Evolutionary conservation across 345 rosid species (phyloP).

Genomic region (Salix exigua): DNA sequence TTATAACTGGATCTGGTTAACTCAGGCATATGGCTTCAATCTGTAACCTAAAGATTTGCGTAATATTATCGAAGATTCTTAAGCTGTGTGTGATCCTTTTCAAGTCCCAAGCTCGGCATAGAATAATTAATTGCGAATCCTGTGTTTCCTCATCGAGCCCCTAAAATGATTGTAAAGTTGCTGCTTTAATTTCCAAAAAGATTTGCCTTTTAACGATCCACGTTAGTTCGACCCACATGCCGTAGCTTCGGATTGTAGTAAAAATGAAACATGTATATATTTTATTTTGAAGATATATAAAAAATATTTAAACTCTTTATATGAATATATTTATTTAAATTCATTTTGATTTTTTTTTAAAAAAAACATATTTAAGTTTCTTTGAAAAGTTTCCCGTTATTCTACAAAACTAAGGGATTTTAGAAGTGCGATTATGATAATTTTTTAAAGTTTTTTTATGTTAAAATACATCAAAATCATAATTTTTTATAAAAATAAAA

Average conservation of each 20-base stretch:
- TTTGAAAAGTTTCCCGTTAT: too few relatives aligned
- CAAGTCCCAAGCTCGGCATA: background rate
- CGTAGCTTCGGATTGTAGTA: background rate
- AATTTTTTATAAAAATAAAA: too few relatives aligned
- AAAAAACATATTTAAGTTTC: too few relatives aligned
- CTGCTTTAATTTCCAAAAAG: background rate
- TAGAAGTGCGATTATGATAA: too few relatives aligned
- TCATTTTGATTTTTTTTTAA: too few relatives aligned
- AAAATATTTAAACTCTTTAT: too few relatives aligned
- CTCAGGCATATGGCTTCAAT: background rate
- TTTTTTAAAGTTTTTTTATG: too few relatives aligned
- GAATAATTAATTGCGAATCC: background rate
- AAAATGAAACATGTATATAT: background rate
- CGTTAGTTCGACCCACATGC: slow-evolving; percentile 9
- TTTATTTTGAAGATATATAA: too few relatives aligned
- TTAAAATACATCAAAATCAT: too few relatives aligned
- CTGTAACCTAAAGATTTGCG: background rate
- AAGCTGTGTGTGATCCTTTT: background rate
- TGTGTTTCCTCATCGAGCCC: background rate
- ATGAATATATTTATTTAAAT: too few relatives aligned
- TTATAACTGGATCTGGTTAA: background rate
- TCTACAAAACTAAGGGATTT: too few relatives aligned
- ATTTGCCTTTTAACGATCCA: slow-evolving; percentile 1
- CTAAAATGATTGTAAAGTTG: background rate
- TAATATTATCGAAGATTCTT: background rate